A percentile compares a stretch with the other conserved stretches of the same genome.
These are phyloP conservation scores for Besnoitia besnoiti DNA, from an alignment of 169 alveolate genomes.

Conservation along the genomic window DNA sequence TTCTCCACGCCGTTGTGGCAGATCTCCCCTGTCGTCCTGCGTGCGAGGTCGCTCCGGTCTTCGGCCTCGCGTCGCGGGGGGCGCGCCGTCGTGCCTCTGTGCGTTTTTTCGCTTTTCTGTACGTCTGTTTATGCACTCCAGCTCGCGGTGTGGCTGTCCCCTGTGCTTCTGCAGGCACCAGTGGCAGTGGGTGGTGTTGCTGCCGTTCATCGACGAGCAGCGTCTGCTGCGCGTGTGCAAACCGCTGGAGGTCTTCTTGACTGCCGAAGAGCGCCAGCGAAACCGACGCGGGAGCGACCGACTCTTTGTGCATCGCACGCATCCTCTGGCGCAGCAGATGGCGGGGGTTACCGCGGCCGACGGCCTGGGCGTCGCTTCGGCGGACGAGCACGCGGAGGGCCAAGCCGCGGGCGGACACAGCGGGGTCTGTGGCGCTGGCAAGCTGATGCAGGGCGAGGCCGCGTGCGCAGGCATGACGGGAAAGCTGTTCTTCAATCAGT, in stretches of 20 bases:
- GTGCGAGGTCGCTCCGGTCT: no score
- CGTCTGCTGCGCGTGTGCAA: conserved; percentile 65
- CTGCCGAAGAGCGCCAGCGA: conserved; percentile 45
- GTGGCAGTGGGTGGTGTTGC: conserved; percentile 77
- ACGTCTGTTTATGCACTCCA: not conserved
- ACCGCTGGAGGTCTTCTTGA: conserved; percentile 17
- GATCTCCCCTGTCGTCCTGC: no score
- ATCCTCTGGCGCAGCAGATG: conserved; percentile 40
- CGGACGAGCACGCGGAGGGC: conserved; percentile 6
- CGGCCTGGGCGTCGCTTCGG: conserved; percentile 18
- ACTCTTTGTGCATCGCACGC: conserved; percentile 50
- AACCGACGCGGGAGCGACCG: conserved; percentile 38
- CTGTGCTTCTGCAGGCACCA: conserved; percentile 43
- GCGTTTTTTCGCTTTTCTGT: not conserved
- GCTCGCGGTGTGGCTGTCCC: no score
- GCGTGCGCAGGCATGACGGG: conserved; percentile 5
- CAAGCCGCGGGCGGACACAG: not conserved
- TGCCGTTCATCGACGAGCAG: conserved; percentile 75
- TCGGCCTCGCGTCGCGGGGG: no score
- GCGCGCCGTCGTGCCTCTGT: no score
- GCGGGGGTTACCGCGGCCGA: not conserved
- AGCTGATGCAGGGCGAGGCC: not conserved
- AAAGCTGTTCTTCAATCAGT: not conserved
- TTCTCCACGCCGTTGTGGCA: no score
- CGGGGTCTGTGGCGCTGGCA: not conserved